Evolutionary conservation across 148 eudicot species (phyloP).

Genomic region (Camellia japonica): DNA sequence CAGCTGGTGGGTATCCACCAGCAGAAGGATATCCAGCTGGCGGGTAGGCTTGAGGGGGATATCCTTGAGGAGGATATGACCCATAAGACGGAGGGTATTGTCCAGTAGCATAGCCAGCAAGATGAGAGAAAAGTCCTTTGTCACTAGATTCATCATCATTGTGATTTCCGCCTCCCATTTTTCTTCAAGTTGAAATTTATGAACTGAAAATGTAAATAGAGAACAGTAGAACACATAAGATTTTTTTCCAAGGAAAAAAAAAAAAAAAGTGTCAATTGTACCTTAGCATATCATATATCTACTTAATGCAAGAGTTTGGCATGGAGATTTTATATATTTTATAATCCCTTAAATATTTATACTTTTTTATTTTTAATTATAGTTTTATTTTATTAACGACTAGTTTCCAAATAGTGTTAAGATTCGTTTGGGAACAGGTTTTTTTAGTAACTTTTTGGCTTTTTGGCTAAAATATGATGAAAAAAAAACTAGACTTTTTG

Average conservation of each 20-base stretch:
- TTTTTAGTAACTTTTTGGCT: too few relatives aligned
- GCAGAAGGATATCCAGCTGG: slow-evolving; percentile 31
- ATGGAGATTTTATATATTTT: too few relatives aligned
- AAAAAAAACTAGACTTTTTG: too few relatives aligned
- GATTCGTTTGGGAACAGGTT: too few relatives aligned
- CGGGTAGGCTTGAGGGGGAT: slow-evolving; percentile 33
- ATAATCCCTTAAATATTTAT: too few relatives aligned
- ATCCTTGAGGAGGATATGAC: slow-evolving; percentile 29
- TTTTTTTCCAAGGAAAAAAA: neutral
- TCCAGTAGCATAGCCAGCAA: slow-evolving; percentile 34
- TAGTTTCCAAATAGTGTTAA: too few relatives aligned
- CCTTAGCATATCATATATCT: too few relatives aligned
- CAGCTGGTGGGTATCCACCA: slow-evolving; percentile 47
- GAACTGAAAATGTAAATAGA: slow-evolving; percentile 8
- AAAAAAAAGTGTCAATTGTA: neutral
- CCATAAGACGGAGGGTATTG: slow-evolving; percentile 22
- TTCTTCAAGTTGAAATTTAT: slow-evolving; percentile 23
- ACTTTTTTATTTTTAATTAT: too few relatives aligned
- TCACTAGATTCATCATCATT: slow-evolving; percentile 26
- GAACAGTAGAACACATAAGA: neutral
- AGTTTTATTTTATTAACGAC: too few relatives aligned
- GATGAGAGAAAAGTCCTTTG: slow-evolving; percentile 41
- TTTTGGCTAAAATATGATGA: too few relatives aligned
- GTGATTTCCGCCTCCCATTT: slow-evolving; percentile 37
- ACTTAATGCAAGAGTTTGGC: too few relatives aligned